phyloP scores from a whole-genome alignment of 2,329 filamentous ascomycete genomes.

The Fusarium nodosum region DNA sequence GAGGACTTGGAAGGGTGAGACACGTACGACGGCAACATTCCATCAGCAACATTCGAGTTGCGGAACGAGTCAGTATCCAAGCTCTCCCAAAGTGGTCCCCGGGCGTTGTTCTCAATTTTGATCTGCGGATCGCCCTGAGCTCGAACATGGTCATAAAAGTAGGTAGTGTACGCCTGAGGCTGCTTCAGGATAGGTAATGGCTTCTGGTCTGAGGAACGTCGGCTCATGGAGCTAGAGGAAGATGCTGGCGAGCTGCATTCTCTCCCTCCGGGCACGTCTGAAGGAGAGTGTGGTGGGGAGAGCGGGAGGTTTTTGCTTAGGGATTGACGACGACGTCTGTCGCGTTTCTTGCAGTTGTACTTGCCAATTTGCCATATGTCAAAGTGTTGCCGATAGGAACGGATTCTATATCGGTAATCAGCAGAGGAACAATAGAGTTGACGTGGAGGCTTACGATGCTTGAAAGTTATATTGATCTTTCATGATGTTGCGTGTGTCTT shows the following conservation, averaged over 20 bases:
- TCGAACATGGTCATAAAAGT: constrained; percentile 17
- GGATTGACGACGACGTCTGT: constrained; percentile 33
- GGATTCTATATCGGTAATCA: constrained; percentile 47
- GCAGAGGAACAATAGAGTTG: constrained; percentile 1
- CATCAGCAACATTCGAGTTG: constrained; percentile 11
- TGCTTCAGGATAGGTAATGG: constrained; percentile 32
- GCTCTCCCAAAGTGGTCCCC: constrained; percentile 15
- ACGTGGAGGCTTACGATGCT: constrained; percentile 55
- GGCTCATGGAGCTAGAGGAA: constrained; percentile 28
- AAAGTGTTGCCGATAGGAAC: constrained; percentile 65
- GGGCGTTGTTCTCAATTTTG: constrained; percentile 20
- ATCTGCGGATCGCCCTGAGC: constrained; percentile 9
- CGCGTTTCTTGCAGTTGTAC: constrained; percentile 60
- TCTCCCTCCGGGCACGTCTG: constrained; percentile 1
- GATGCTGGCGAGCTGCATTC: constrained; percentile 22
- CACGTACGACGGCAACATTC: constrained; percentile 36
- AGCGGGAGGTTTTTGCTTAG: constrained; percentile 20
- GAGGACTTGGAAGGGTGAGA: background rate
- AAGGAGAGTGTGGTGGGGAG: constrained; percentile 41
- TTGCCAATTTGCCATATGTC: constrained; percentile 62
- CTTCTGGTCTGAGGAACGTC: constrained; percentile 39
- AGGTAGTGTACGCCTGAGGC: constrained; percentile 11
- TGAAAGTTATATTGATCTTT: constrained; percentile 56
- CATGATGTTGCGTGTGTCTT: constrained; percentile 59
- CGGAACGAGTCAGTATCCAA: constrained; percentile 16